These are phyloP conservation scores for Penicillium brevicompactum DNA, from an alignment of 2,329 filamentous ascomycete species.

Conservation along the genomic window DNA sequence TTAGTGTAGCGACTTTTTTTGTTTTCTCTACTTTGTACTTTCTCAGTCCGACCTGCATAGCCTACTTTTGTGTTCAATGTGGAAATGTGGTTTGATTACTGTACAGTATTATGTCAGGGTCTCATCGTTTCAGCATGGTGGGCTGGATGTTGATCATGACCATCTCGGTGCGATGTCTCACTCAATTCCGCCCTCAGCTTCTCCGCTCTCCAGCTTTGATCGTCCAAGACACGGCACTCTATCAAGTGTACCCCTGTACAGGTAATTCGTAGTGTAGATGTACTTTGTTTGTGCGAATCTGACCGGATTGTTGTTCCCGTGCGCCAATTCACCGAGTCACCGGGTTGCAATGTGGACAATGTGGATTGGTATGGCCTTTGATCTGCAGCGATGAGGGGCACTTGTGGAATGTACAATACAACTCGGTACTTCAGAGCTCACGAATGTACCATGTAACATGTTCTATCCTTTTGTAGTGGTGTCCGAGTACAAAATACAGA, in stretches of 20 bases:
- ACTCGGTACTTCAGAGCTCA: too few species aligned
- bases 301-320: background rate
- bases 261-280: background rate
- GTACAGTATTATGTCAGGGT: background rate
- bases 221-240: background rate
- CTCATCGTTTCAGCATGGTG: background rate
- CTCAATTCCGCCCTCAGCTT: background rate
- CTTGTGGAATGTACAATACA: background rate
- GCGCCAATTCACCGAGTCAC: background rate
- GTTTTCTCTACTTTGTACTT: background rate
- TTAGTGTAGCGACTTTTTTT: background rate
- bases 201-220: background rate
- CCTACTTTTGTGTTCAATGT: background rate
- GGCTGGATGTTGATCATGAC: background rate
- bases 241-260: background rate
- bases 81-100: conserved; percentile 50
- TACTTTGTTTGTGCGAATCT: background rate
- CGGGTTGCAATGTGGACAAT: background rate
- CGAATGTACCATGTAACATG: too few species aligned
- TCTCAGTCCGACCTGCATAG: conserved; percentile 1
- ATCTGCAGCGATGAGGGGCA: background rate
- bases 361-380: background rate
- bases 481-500: too few species aligned
- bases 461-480: too few species aligned
- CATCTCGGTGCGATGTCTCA: background rate